Percentiles rank a stretch among this genome's conserved stretches.
These are phyloP conservation scores for Scalesia atractyloides DNA, from an alignment of 129 eudicot genomes.

Conservation along the genomic window DNA sequence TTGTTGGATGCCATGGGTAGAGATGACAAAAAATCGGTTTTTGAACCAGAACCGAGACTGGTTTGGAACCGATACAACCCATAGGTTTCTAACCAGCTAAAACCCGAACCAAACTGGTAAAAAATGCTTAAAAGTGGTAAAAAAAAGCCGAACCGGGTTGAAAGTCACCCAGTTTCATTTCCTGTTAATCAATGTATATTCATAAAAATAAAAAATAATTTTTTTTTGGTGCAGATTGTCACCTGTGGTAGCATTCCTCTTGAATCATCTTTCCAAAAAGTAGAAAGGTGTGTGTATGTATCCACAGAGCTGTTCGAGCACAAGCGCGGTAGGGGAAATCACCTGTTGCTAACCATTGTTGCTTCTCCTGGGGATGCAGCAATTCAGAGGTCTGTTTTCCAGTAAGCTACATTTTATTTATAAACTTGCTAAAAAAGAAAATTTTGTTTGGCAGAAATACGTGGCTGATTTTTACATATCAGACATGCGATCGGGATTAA, in stretches of 20 bases:
- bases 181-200: not conserved
- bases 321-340: slow-evolving; percentile 66
- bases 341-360: slow-evolving; percentile 70
- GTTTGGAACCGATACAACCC: no score
- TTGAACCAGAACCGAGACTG: no score
- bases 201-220: not conserved
- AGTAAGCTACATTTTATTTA: not conserved
- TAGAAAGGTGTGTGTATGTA: slow-evolving; percentile 81
- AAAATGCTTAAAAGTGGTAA: no score
- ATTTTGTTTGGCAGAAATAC: slow-evolving; percentile 50
- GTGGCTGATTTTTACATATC: slow-evolving; percentile 96
- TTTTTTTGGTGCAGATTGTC: slow-evolving; percentile 59
- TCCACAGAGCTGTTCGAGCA: slow-evolving; percentile 87
- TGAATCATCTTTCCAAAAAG: slow-evolving; percentile 90
- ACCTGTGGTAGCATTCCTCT: slow-evolving; percentile 98
- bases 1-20: no score
- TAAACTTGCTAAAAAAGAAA: not conserved
- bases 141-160: no score
- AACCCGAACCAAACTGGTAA: no score
- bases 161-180: no score
- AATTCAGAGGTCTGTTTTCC: slow-evolving; percentile 76
- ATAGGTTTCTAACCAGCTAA: no score
- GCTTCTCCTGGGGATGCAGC: slow-evolving; percentile 90
- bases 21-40: no score
- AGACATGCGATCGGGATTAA: slow-evolving; percentile 84